Conservation (phyloP, 345 rosid species). For the Schrenkiella parvula region DNA sequence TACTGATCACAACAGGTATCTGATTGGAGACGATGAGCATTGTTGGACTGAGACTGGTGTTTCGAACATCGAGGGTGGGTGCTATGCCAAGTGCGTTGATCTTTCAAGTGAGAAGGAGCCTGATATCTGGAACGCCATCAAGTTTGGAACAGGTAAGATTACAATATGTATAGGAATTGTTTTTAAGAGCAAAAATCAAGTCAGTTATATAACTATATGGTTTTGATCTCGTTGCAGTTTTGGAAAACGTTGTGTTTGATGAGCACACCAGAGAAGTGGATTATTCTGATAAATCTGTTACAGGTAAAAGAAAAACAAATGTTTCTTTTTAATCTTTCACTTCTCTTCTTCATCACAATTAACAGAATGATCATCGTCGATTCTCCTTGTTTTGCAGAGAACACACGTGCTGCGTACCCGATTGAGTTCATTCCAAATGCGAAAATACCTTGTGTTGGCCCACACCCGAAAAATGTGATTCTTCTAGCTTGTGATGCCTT, state of each 20-base stretch:
- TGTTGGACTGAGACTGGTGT: constrained; percentile 93
- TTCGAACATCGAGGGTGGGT: constrained; percentile 98
- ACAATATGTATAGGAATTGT: background rate
- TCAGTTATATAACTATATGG: background rate
- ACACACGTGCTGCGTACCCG: constrained; percentile 94
- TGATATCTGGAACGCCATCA: constrained; percentile 95
- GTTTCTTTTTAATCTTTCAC: background rate
- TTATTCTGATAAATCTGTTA: constrained; percentile 78
- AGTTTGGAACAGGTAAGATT: constrained; percentile 78
- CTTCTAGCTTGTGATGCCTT: constrained; percentile 96
- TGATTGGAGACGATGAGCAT: constrained; percentile 97
- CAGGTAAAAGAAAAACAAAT: constrained; percentile 43
- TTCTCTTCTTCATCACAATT: background rate
- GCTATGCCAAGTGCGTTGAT: constrained; percentile 97
- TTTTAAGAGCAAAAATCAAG: background rate
- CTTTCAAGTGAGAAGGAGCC: constrained; percentile 91
- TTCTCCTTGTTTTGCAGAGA: constrained; percentile 48
- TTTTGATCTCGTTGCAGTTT: constrained; percentile 39
- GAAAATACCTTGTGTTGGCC: constrained; percentile 85
- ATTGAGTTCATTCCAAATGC: constrained; percentile 92
- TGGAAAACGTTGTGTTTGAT: constrained; percentile 95
- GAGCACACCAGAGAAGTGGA: constrained; percentile 91
- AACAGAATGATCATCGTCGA: background rate
- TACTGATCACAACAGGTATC: constrained; percentile 85
- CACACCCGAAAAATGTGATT: constrained; percentile 87